phyloP scores from a whole-genome alignment of 305 asterid species.

The Striga hermonthica region DNA sequence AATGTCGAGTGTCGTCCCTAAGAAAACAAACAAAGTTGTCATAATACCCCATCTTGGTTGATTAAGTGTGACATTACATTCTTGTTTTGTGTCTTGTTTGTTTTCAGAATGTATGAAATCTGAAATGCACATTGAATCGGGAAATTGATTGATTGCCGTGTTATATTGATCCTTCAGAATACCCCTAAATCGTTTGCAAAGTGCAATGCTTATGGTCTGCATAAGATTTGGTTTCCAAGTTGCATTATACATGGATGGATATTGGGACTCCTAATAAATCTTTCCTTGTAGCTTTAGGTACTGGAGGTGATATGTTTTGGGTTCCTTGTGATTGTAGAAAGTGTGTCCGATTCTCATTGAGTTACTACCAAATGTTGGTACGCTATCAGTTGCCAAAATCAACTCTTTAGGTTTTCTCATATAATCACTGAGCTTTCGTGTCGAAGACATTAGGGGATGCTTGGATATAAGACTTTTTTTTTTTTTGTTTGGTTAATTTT shows the following conservation, averaged over 20 bases:
- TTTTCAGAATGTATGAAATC: background rate
- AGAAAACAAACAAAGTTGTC: too few relatives aligned
- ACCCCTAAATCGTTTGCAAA: constrained; percentile 8
- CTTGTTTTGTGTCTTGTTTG: too few relatives aligned
- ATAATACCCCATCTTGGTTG: too few relatives aligned
- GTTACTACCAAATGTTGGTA: constrained; percentile 66
- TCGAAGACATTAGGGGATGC: constrained; percentile 17
- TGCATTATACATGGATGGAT: constrained; percentile 80
- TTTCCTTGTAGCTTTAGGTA: constrained; percentile 79
- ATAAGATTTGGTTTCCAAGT: constrained; percentile 46
- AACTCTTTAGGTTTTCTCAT: constrained; percentile 10
- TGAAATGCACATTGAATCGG: constrained; percentile 8
- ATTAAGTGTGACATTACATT: too few relatives aligned
- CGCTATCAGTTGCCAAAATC: constrained; percentile 30
- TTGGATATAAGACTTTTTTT: too few relatives aligned
- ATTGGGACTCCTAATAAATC: constrained; percentile 77
- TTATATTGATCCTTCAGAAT: background rate
- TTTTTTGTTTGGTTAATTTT: too few relatives aligned
- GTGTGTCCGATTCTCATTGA: constrained; percentile 72
- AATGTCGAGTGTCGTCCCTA: too few relatives aligned
- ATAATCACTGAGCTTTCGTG: constrained; percentile 5
- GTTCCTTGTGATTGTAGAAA: constrained; percentile 73
- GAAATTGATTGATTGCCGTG: background rate
- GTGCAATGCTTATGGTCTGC: constrained; percentile 14
- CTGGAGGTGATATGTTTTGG: constrained; percentile 85